phyloP scores from a whole-genome alignment of 2,329 filamentous ascomycete species.

The Boeremia lycopersici region DNA sequence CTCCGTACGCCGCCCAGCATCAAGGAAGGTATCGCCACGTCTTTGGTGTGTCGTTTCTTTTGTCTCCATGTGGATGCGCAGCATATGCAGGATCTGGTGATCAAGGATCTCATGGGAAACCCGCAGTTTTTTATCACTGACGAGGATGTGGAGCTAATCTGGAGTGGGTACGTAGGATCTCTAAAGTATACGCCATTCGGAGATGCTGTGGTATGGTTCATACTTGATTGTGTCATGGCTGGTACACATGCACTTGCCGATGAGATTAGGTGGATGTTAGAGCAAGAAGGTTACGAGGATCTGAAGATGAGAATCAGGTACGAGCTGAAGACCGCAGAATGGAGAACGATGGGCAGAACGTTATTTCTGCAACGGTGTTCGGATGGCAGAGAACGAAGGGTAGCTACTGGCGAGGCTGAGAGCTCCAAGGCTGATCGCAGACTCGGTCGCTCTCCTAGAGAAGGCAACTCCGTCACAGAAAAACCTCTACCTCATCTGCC shows the following conservation, averaged over 20 bases:
- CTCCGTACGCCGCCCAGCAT: constrained; percentile 6
- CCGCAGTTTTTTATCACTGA: neutral
- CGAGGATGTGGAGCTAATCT: constrained; percentile 6
- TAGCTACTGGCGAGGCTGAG: neutral
- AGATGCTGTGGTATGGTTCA: constrained; percentile 6
- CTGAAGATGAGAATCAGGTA: constrained; percentile 1
- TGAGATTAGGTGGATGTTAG: constrained; percentile 10
- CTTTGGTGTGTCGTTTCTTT: constrained; percentile 5
- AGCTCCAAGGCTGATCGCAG: neutral
- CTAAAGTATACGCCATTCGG: constrained; percentile 3
- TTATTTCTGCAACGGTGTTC: neutral
- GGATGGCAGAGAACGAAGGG: neutral
- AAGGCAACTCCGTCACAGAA: neutral
- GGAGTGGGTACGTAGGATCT: neutral
- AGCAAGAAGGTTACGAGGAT: constrained; percentile 1
- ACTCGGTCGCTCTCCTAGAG: neutral
- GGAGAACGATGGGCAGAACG: neutral
- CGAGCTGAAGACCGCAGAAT: neutral
- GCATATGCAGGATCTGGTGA: neutral
- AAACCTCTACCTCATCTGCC: neutral
- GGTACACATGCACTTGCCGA: constrained; percentile 4
- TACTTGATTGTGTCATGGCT: neutral
- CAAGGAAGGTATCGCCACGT: constrained; percentile 7
- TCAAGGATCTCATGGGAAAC: neutral
- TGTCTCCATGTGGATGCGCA: constrained; percentile 1